Evolutionary conservation across 192 early-diverging fungal species (phyloP).

Genomic region (Linnemannia zychae): DNA sequence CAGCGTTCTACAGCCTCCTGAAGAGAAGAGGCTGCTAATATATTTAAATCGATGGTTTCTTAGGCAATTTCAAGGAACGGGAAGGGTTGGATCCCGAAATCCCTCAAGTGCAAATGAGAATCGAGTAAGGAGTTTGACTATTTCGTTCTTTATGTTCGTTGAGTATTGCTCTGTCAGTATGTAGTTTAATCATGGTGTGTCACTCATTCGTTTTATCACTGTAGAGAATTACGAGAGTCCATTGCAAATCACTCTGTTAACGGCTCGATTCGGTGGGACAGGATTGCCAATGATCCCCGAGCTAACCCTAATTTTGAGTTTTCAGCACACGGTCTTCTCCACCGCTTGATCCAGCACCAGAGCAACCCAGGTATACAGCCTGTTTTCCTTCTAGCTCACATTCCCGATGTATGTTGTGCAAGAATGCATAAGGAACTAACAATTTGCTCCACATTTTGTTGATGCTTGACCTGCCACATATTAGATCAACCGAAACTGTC

Average conservation of each 20-base stretch:
- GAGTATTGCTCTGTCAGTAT: neutral
- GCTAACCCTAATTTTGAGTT: slow-evolving; percentile 24
- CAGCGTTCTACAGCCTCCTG: too few species aligned
- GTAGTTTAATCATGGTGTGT: neutral
- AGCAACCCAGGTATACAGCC: slow-evolving; percentile 7
- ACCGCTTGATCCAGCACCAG: slow-evolving; percentile 13
- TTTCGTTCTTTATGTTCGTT: neutral
- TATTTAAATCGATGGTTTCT: too few species aligned
- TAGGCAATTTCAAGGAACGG: slow-evolving; percentile 12
- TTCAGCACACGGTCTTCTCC: slow-evolving; percentile 22
- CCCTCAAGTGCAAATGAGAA: neutral
- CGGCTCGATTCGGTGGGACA: slow-evolving; percentile 33
- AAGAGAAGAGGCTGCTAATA: too few species aligned
- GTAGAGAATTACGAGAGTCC: slow-evolving; percentile 1
- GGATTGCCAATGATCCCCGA: slow-evolving; percentile 22
- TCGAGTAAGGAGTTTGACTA: slow-evolving; percentile 8
- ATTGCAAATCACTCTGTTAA: slow-evolving; percentile 2
- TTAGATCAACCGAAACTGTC: slow-evolving; percentile 6
- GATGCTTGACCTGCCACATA: neutral
- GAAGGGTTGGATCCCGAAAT: slow-evolving; percentile 11
- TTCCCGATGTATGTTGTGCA: too few species aligned
- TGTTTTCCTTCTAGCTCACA: neutral
- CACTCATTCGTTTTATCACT: neutral
- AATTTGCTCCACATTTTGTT: neutral
- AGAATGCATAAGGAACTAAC: too few species aligned